Base-by-base conservation (phyloP, 192 early-diverging fungal species). In the Physocladia obscura region DNA sequence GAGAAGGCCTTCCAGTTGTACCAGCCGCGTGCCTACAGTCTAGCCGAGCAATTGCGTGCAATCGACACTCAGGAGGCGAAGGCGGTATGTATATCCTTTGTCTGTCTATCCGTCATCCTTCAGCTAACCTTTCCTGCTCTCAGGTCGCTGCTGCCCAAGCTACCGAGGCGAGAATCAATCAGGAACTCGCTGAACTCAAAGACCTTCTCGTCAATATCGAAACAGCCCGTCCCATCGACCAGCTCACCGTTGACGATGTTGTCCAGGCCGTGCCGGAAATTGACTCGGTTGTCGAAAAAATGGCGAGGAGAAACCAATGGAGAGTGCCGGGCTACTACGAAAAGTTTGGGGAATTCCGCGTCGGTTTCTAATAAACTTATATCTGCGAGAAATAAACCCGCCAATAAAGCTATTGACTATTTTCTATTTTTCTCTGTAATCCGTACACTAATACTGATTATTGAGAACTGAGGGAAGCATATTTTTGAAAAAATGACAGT, bases 231-330 rank as follows among this genome's bases (percentile, higher is more conserved):
- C 97, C 97, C 48, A 84, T 97, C 62, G 92, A 96, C 52, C 86
- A 96, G 77, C 85, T 96, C 48, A 97, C 94, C 8, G 93, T 90
- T 56, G 97, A 97, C 49, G 97, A 98, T 77, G 89, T 98, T 60
- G 85, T 91, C 82, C 86, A 89, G 81, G 93, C 93, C 67, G 91
- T 90, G 80, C 97, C 97, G 34, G 94, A 96, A 61, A 81, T 98
- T 62, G 92, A 90, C 76, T 80, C 84, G 78, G 90, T 88, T 64
- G 91, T 95, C 37, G 93, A 93, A 76, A 92, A 93, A 75, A 90
- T 93, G 90, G 81, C 91, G 71, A 89, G 93, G 83, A 88, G 94
- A 84, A 90, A 92, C 74, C 87, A 94, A 74, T 98, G 91, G 91
- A 86, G 78, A 37, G 89, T 95, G 55, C 92, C 94, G 50, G 94